Evolutionary conservation across 805 yeast genomes (phyloP), one percentile per base, ranked within the genome.

Genomic region (Kregervanrija fluxuum): DNA sequence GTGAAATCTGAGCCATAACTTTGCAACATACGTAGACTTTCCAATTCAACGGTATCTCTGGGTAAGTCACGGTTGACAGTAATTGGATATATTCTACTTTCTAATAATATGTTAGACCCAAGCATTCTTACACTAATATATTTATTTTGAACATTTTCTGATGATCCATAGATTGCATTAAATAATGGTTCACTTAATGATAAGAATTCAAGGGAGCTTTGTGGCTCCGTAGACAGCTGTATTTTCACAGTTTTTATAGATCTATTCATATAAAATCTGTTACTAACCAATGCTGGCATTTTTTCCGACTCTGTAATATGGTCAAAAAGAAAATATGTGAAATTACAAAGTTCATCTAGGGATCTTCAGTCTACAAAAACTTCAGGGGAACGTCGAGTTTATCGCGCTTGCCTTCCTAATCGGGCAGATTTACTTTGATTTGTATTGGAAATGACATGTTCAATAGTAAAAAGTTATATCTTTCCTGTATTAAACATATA

Each of bases 1-100:
- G 80, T 75, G 54, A 76, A 65, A 37, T 67, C 62, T 16, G 61
- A 56, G 2, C 66, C 67, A 41, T 63, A 67, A 11, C 51, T 48
- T 35, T 55, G 47, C 32, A 75, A 57, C 16, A 64, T 52, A 30
- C 68, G 46, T 37, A 67, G 59, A 52, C 74, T 73, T 33, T 67
- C 60, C 39, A 75, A 58, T 30, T 60, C 65, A 2, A 75, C 66
- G 11, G 66, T 54, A 38, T 61, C 56, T 2, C 52, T 48, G 0
- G 54, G 56, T 8, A 64, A 49, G 1, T 45, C 39, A 5, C 52
- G 47, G 15, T 63, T 57, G 40, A 61, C 40, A 11, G 60, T 50
- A 9, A 74, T 59, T 37, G 64, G 68, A 48, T 60, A 71, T 28
- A 74, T 49, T 39, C 59, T 62, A 53, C 58, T 66, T 11, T 48